Conservation (phyloP, 306 rosid species). For the Datisca glomerata region DNA sequence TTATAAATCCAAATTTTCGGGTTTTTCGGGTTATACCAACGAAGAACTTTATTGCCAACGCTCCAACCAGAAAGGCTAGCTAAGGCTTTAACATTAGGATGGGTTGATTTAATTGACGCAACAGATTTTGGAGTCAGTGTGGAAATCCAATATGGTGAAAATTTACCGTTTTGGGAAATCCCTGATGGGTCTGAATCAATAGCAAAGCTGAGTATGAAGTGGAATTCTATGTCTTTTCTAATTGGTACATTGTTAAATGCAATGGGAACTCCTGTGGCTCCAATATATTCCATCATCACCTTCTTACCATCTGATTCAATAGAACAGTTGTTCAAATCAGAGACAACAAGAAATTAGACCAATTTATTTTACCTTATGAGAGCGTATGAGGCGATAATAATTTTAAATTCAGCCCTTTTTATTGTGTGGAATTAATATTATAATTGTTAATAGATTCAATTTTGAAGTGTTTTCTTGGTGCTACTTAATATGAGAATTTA, state of each 20-base stretch:
- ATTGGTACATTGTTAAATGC: slow-evolving; percentile 25
- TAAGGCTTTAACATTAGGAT: slow-evolving; percentile 31
- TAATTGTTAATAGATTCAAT: too few relatives aligned
- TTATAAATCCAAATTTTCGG: slow-evolving; percentile 32
- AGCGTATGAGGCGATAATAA: too few relatives aligned
- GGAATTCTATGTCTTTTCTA: slow-evolving; percentile 24
- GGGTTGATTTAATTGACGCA: slow-evolving; percentile 17
- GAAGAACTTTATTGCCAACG: slow-evolving; percentile 17
- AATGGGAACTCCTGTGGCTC: slow-evolving; percentile 36
- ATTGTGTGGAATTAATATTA: too few relatives aligned
- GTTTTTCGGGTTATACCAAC: slow-evolving; percentile 33
- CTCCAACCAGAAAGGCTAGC: slow-evolving; percentile 54
- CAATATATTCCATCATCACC: slow-evolving; percentile 55
- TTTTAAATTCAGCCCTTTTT: too few relatives aligned
- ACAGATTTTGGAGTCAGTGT: slow-evolving; percentile 30
- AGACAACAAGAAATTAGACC: not conserved
- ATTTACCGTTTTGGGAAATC: slow-evolving; percentile 29
- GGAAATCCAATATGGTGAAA: slow-evolving; percentile 31
- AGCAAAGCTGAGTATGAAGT: slow-evolving; percentile 42
- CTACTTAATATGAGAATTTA: too few relatives aligned
- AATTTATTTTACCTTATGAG: too few relatives aligned
- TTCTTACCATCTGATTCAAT: slow-evolving; percentile 44
- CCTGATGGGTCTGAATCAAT: slow-evolving; percentile 31
- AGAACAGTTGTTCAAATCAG: too few relatives aligned
- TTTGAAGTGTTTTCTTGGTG: too few relatives aligned